These are phyloP conservation scores for Scheffersomyces lignosus DNA, from an alignment of 805 yeast genomes.

Conservation along the genomic window DNA sequence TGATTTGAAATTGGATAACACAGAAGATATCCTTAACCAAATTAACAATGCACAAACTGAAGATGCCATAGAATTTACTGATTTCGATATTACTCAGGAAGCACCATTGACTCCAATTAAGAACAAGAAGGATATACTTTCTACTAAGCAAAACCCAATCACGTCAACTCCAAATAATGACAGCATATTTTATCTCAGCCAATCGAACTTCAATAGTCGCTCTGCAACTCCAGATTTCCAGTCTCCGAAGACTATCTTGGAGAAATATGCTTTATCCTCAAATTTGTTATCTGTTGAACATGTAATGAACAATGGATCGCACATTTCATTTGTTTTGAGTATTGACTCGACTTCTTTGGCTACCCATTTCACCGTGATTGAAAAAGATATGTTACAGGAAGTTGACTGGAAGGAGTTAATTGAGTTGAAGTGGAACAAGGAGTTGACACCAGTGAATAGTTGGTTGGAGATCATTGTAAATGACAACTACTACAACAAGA, in stretches of 20 bases:
- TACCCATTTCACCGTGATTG: slow-evolving; percentile 82
- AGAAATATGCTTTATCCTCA: slow-evolving; percentile 30
- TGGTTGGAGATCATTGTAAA: slow-evolving; percentile 79
- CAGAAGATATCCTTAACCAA: slow-evolving; percentile 38
- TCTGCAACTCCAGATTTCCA: slow-evolving; percentile 6
- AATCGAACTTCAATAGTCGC: slow-evolving; percentile 2
- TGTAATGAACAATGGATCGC: slow-evolving; percentile 50
- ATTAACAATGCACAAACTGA: slow-evolving; percentile 41
- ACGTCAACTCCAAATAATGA: slow-evolving; percentile 15
- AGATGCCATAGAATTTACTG: slow-evolving; percentile 29
- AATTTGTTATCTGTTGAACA: slow-evolving; percentile 38
- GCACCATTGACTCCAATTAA: slow-evolving; percentile 33
- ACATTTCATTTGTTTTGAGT: slow-evolving; percentile 79
- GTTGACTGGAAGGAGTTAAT: slow-evolving; percentile 91
- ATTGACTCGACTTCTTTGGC: slow-evolving; percentile 68
- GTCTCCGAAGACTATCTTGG: slow-evolving; percentile 36
- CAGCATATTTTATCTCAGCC: slow-evolving; percentile 4
- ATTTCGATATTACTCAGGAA: slow-evolving; percentile 18
- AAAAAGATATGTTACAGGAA: slow-evolving; percentile 77
- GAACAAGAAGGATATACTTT: slow-evolving; percentile 7
- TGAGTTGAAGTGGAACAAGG: slow-evolving; percentile 71
- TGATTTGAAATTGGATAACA: slow-evolving; percentile 13
- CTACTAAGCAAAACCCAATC: slow-evolving; percentile 3
- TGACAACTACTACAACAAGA: slow-evolving; percentile 43
- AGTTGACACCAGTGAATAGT: slow-evolving; percentile 66